These are phyloP conservation scores for Kodamaea hsintzibuensis DNA, from an alignment of 805 yeast genomes.

Conservation along the genomic window DNA sequence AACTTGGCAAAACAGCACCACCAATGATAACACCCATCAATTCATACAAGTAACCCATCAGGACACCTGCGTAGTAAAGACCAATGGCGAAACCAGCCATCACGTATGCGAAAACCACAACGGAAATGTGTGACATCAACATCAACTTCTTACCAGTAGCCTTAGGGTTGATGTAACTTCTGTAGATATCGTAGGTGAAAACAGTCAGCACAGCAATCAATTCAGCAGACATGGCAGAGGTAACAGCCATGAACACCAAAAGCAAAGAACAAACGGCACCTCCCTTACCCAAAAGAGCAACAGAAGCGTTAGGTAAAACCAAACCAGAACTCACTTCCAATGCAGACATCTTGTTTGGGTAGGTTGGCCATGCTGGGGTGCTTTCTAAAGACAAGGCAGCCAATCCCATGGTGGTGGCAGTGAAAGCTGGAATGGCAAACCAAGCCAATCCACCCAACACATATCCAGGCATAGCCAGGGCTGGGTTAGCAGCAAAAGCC, in stretches of 20 bases:
- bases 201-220: slow-evolving; percentile 85
- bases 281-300: slow-evolving; percentile 79
- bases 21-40: slow-evolving; percentile 89
- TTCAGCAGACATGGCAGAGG: slow-evolving; percentile 91
- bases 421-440: slow-evolving; percentile 86
- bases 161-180: slow-evolving; percentile 73
- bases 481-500: slow-evolving; percentile 84
- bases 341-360: slow-evolving; percentile 63
- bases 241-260: slow-evolving; percentile 87
- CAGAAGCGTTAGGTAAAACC: slow-evolving; percentile 76
- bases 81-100: slow-evolving; percentile 88
- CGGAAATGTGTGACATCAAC: slow-evolving; percentile 64
- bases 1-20: slow-evolving; percentile 80
- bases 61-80: slow-evolving; percentile 74
- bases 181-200: slow-evolving; percentile 82
- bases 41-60: slow-evolving; percentile 85
- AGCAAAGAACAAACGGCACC: slow-evolving; percentile 85
- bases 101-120: slow-evolving; percentile 53
- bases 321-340: slow-evolving; percentile 81
- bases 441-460: slow-evolving; percentile 86
- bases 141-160: slow-evolving; percentile 78
- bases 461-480: slow-evolving; percentile 84
- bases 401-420: slow-evolving; percentile 85
- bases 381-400: slow-evolving; percentile 74
- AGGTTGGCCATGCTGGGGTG: slow-evolving; percentile 75